These are phyloP conservation scores for Miscanthus lutarioriparius DNA, from an alignment of 176 grass and related monocot species.

Conservation along the genomic window DNA sequence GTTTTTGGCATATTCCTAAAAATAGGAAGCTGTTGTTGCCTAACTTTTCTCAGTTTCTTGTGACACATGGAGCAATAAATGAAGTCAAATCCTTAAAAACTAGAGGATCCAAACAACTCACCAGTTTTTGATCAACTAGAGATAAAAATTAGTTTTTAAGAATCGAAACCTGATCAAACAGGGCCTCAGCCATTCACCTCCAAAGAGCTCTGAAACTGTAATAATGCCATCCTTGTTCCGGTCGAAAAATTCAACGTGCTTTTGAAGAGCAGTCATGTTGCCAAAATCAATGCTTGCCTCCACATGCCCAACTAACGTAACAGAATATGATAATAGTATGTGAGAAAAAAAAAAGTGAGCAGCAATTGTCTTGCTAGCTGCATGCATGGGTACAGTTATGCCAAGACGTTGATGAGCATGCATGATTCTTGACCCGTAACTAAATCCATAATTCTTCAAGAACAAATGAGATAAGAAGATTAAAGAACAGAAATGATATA, in stretches of 20 bases:
- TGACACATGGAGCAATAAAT: too few species aligned
- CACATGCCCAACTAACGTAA: not conserved
- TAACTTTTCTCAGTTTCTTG: too few species aligned
- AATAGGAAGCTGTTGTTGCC: too few species aligned
- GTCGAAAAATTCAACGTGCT: slow-evolving; percentile 68
- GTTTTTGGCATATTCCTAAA: too few species aligned
- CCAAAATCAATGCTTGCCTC: not conserved
- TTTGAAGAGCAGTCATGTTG: slow-evolving; percentile 61
- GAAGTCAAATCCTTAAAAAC: too few species aligned
- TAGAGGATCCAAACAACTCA: too few species aligned
- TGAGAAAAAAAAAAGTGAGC: not conserved
- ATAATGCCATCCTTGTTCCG: slow-evolving; percentile 65
- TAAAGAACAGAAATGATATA: too few species aligned
- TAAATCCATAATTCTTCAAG: not conserved
- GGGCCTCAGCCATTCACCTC: slow-evolving; percentile 29
- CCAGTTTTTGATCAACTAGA: too few species aligned
- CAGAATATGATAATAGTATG: not conserved
- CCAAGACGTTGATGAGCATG: too few species aligned
- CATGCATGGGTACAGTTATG: not conserved
- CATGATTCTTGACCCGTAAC: not conserved
- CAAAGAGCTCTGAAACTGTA: slow-evolving; percentile 56
- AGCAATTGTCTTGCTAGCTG: not conserved
- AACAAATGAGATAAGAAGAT: not conserved
- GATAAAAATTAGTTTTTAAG: too few species aligned
- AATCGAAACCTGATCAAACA: too few species aligned